Conservation (phyloP, 768 basidiomycete genomes). For the Candolleomyces aberdarensis region DNA sequence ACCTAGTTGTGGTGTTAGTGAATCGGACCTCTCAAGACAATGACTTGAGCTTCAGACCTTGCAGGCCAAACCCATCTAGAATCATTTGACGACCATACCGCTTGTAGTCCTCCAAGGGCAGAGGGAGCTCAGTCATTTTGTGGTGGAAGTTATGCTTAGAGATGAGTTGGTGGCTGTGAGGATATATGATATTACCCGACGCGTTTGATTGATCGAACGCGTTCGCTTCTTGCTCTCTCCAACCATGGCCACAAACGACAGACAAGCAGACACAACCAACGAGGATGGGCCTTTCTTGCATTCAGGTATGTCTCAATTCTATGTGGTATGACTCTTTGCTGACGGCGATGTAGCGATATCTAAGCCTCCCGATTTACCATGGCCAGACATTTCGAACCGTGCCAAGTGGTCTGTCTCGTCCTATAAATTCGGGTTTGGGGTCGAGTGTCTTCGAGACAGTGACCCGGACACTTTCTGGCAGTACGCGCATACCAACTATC, state of each 20-base stretch:
- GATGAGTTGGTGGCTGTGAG: no score
- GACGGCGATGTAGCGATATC: not conserved
- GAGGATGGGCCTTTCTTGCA: no score
- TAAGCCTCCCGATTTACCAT: conserved; percentile 54
- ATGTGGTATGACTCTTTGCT: no score
- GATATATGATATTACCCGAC: no score
- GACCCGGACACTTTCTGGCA: conserved; percentile 98
- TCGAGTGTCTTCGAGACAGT: conserved; percentile 85
- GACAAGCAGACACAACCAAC: no score
- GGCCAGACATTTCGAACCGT: conserved; percentile 83
- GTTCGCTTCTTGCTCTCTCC: no score
- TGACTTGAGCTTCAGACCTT: conserved; percentile 43
- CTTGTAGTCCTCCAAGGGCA: conserved; percentile 66
- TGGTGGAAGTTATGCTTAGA: not conserved
- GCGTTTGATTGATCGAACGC: no score
- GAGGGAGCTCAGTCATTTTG: conserved; percentile 8
- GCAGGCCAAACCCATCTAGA: conserved; percentile 80
- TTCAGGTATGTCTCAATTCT: no score
- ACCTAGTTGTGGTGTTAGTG: conserved; percentile 32
- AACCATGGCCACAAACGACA: no score
- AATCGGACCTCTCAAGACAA: not conserved
- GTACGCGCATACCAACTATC: conserved; percentile 46
- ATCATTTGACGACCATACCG: conserved; percentile 99
- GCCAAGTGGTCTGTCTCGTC: conserved; percentile 97
- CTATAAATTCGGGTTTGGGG: conserved; percentile 94